A percentile compares a stretch with the other conserved stretches of the same genome.
These are phyloP conservation scores for Wallacemonas collosoma DNA, from an alignment of 208 protist genomes.

Conservation along the genomic window DNA sequence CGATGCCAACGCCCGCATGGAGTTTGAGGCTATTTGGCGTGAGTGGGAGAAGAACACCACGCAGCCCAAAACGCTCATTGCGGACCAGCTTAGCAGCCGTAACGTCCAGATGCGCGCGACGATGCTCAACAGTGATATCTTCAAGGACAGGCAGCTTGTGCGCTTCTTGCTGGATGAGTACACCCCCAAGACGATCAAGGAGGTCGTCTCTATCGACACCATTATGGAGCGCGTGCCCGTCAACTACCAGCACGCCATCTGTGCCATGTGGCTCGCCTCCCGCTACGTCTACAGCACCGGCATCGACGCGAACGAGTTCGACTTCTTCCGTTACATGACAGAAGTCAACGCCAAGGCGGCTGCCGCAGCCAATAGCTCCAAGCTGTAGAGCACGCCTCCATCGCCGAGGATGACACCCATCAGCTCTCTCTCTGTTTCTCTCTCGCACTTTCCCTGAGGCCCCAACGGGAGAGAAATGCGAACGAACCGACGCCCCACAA, in stretches of 20 bases:
- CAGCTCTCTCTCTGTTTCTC: background rate
- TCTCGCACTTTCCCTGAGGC: background rate
- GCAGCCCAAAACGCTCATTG: slow-evolving; percentile 74
- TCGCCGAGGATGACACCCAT: background rate
- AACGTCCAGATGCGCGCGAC: slow-evolving; percentile 87
- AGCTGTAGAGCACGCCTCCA: background rate
- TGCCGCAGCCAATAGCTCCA: slow-evolving; percentile 1
- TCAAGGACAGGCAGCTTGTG: slow-evolving; percentile 77
- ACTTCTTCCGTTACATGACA: slow-evolving; percentile 92
- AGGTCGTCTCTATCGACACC: slow-evolving; percentile 79
- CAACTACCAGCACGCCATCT: slow-evolving; percentile 94
- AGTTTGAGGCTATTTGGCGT: slow-evolving; percentile 92
- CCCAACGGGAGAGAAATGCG: background rate
- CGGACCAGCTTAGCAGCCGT: slow-evolving; percentile 86
- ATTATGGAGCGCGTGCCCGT: slow-evolving; percentile 91
- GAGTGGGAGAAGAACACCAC: slow-evolving; percentile 59
- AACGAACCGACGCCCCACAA: background rate
- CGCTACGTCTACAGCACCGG: slow-evolving; percentile 93
- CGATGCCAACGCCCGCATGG: slow-evolving; percentile 83
- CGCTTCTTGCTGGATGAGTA: slow-evolving; percentile 76
- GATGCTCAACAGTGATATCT: slow-evolving; percentile 84
- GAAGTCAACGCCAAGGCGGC: slow-evolving; percentile 39
- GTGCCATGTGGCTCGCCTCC: slow-evolving; percentile 90
- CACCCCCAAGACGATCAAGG: slow-evolving; percentile 78
- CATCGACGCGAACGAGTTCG: slow-evolving; percentile 84